phyloP scores from a whole-genome alignment of 768 basidiomycete species.

The Trametes punicea region DNA sequence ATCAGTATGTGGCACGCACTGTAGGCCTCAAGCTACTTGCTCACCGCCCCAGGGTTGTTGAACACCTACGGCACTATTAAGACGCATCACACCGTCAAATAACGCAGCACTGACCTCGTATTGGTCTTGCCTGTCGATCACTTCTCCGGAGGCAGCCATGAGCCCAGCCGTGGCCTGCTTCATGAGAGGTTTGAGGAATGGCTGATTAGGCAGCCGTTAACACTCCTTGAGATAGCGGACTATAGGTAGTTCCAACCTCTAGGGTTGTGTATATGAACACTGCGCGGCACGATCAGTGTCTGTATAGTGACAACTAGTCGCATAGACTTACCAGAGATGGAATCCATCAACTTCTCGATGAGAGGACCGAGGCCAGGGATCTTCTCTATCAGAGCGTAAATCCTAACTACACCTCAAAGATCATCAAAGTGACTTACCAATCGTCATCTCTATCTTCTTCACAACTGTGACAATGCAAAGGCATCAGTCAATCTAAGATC shows the following conservation, averaged over 20 bases:
- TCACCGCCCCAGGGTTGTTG: constrained; percentile 73
- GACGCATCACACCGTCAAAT: neutral
- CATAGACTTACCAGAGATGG: constrained; percentile 51
- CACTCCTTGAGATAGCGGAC: neutral
- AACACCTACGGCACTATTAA: constrained; percentile 46
- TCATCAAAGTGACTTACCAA: constrained; percentile 56
- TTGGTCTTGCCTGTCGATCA: constrained; percentile 78
- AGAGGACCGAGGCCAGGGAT: constrained; percentile 76
- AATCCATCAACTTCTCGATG: constrained; percentile 77
- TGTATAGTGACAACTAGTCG: neutral
- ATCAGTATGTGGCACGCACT: neutral
- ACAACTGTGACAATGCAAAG: constrained; percentile 40
- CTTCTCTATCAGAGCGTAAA: constrained; percentile 53
- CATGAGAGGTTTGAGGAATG: constrained; percentile 77
- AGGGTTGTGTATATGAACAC: constrained; percentile 84
- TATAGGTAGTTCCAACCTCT: constrained; percentile 43
- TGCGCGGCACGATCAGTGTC: constrained; percentile 24
- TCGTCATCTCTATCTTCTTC: constrained; percentile 76
- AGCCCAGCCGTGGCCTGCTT: constrained; percentile 65
- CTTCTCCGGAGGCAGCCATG: constrained; percentile 63
- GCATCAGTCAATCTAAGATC: neutral
- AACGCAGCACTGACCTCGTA: constrained; percentile 48
- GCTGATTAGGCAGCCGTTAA: constrained; percentile 37
- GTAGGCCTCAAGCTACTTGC: constrained; percentile 23
- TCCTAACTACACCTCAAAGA: too few relatives aligned